phyloP scores from a whole-genome alignment of 345 rosid genomes.

The Ceriops decandra region DNA sequence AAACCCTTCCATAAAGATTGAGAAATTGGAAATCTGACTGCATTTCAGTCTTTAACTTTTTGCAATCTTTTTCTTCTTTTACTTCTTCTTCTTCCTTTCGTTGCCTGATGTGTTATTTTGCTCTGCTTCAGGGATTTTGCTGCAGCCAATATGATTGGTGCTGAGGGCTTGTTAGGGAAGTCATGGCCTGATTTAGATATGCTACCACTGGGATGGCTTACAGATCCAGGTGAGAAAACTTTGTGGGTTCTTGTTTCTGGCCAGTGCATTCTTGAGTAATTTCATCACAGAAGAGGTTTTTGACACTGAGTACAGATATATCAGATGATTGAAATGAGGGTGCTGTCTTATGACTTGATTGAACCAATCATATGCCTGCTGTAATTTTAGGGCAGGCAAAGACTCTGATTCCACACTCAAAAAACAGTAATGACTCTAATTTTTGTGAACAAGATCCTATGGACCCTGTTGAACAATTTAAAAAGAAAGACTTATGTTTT shows the following conservation, averaged over 20 bases:
- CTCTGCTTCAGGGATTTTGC: conserved; percentile 57
- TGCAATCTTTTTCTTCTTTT: background rate
- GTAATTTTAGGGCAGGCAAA: conserved; percentile 6
- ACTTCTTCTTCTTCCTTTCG: background rate
- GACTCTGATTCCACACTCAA: background rate
- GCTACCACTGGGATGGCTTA: conserved; percentile 92
- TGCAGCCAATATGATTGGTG: conserved; percentile 59
- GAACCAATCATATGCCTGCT: conserved; percentile 9
- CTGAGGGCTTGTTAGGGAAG: conserved; percentile 56
- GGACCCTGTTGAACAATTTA: background rate
- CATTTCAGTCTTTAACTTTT: conserved; percentile 4
- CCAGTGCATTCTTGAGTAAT: conserved; percentile 1
- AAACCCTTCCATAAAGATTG: conserved; percentile 6
- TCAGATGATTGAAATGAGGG: background rate
- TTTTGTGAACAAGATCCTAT: too few relatives aligned
- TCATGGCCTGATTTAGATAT: conserved; percentile 96
- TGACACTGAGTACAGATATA: conserved; percentile 1
- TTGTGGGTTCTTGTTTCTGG: conserved; percentile 8
- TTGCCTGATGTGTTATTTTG: conserved; percentile 7
- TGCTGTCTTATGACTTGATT: background rate
- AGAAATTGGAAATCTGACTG: conserved; percentile 7
- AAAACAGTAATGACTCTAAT: background rate
- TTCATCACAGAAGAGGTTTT: background rate
- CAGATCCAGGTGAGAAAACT: conserved; percentile 58
- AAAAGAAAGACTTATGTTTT: background rate